Evolutionary conservation across 2,329 filamentous ascomycete genomes (phyloP).

Genomic region (Fusarium keratoplasticum): DNA sequence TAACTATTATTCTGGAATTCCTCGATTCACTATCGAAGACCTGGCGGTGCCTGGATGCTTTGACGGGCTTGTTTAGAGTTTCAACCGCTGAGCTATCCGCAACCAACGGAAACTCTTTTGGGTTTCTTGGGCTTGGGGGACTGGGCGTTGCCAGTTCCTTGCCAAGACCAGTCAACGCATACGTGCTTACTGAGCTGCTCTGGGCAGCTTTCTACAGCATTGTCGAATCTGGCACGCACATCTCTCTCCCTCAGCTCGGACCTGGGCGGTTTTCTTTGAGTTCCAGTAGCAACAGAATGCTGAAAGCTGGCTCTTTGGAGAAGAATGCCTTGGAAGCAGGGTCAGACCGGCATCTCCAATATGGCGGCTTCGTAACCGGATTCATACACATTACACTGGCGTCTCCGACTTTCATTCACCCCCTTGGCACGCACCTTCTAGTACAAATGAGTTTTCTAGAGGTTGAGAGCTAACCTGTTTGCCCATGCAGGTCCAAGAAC

Average conservation of each 20-base stretch:
- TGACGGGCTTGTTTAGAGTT: background rate
- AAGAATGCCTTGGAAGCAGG: background rate
- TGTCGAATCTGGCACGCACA: background rate
- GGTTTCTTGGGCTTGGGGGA: background rate
- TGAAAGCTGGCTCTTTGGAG: background rate
- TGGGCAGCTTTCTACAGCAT: background rate
- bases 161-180: background rate
- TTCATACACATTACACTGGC: background rate
- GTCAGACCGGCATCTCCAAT: background rate
- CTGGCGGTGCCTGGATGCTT: background rate
- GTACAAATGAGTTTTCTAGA: background rate
- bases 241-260: background rate
- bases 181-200: background rate
- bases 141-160: background rate
- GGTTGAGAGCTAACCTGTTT: conserved; percentile 12
- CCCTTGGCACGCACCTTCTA: background rate
- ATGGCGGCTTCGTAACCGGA: background rate
- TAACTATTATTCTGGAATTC: conserved; percentile 20
- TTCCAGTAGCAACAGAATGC: background rate
- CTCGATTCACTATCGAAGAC: conserved; percentile 7
- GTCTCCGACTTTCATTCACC: background rate
- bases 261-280: background rate
- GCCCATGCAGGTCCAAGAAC: conserved; percentile 10
- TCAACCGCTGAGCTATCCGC: background rate
- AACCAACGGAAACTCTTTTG: background rate